Conservation (phyloP, 23 red algal genomes). For the Gracilaria domingensis region DNA sequence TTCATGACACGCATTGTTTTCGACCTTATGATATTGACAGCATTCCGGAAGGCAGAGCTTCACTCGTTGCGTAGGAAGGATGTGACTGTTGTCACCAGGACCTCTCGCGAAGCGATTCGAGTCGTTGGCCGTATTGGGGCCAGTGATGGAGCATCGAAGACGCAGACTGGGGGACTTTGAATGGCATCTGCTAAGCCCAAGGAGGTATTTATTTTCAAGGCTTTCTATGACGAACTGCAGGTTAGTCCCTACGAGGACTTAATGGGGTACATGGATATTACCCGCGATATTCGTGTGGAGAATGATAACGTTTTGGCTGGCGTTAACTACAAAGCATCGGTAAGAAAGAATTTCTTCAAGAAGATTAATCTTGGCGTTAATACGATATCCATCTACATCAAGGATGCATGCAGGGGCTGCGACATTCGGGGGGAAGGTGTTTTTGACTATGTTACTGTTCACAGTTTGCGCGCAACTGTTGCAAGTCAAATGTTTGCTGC, state of each 20-base stretch:
- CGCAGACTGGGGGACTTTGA: neutral
- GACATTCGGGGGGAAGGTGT: neutral
- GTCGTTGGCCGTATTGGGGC: neutral
- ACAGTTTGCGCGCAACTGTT: neutral
- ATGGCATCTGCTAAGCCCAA: neutral
- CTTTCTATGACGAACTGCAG: neutral
- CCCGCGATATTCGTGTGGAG: neutral
- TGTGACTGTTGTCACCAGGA: neutral
- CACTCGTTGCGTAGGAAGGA: neutral
- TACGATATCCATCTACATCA: neutral
- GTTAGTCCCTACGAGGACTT: neutral
- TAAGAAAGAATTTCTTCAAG: neutral
- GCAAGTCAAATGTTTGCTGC: neutral
- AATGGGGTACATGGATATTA: neutral
- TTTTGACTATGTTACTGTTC: neutral
- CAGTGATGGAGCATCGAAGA: neutral
- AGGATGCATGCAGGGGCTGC: neutral
- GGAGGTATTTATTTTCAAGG: neutral
- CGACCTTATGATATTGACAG: neutral
- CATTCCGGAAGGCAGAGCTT: neutral
- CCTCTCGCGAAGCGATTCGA: neutral
- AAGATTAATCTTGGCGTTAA: neutral
- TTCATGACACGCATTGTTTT: neutral
- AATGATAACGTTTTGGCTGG: neutral
- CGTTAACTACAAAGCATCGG: neutral